These are phyloP conservation scores for Podaxis mareebaensis DNA, from an alignment of 768 basidiomycete species.

Conservation along the genomic window DNA sequence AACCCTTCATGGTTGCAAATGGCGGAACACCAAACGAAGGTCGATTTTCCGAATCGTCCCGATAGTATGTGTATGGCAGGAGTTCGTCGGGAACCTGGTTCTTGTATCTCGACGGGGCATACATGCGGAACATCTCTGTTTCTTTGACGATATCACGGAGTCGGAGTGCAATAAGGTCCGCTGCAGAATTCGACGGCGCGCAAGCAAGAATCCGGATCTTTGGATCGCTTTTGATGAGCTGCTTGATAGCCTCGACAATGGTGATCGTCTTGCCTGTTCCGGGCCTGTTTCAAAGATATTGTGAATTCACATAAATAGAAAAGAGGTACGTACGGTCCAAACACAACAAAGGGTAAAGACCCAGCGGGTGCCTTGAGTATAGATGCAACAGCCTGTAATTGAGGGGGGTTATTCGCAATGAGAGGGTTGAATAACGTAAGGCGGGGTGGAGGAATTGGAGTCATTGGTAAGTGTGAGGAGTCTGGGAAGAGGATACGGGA, in stretches of 20 bases:
- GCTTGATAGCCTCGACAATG: conserved; percentile 59
- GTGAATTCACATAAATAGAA: not conserved
- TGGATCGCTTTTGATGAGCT: conserved; percentile 42
- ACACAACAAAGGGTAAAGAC: conserved; percentile 56
- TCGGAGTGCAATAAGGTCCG: conserved; percentile 55
- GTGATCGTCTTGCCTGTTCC: conserved; percentile 74
- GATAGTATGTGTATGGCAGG: conserved; percentile 32
- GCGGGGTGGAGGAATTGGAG: not conserved
- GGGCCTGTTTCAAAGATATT: not conserved
- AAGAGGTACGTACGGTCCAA: conserved; percentile 56
- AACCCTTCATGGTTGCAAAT: conserved; percentile 37
- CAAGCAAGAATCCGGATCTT: conserved; percentile 53
- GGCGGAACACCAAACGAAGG: conserved; percentile 39
- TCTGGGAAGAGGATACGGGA: conserved; percentile 54
- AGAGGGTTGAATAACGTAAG: conserved; percentile 39
- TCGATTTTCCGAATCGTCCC: conserved; percentile 27
- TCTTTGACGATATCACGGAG: conserved; percentile 30
- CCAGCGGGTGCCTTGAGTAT: conserved; percentile 46
- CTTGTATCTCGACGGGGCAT: conserved; percentile 50
- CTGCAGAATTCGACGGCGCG: conserved; percentile 67
- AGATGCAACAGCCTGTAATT: conserved; percentile 48
- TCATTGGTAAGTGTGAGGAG: conserved; percentile 2
- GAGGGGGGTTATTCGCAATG: conserved; percentile 46
- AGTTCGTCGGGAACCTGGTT: conserved; percentile 47
- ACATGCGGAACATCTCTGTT: conserved; percentile 53